A percentile compares a stretch with the other conserved stretches of the same genome.
Evolutionary conservation across 108 stramenopile species (phyloP).

Genomic region (Schizochytrium sp.): DNA sequence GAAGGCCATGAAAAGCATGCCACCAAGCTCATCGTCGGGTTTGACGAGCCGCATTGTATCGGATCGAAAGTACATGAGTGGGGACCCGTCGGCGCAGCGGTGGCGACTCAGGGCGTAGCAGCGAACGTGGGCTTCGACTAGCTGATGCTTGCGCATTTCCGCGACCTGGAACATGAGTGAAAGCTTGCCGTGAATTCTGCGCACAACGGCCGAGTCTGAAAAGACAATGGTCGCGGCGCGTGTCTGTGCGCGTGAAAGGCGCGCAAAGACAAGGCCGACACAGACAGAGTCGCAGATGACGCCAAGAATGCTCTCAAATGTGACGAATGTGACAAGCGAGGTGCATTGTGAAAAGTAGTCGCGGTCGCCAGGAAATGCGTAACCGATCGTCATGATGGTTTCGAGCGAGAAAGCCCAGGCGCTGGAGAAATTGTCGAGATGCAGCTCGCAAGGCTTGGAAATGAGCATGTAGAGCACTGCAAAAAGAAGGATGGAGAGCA

Average conservation of each 20-base stretch:
- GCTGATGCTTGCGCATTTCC: conserved; percentile 77
- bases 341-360: conserved; percentile 85
- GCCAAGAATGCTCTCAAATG: conserved; percentile 68
- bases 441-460: conserved; percentile 25
- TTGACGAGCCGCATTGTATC: conserved; percentile 59
- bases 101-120: conserved; percentile 72
- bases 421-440: conserved; percentile 36
- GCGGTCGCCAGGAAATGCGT: conserved; percentile 62
- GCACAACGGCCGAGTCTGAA: conserved; percentile 70
- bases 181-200: conserved; percentile 60
- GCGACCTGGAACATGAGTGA: conserved; percentile 88
- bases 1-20: conserved; percentile 74
- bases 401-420: conserved; percentile 72
- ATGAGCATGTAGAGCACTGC: not conserved
- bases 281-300: conserved; percentile 78
- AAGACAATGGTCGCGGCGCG: conserved; percentile 80
- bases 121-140: conserved; percentile 80
- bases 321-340: conserved; percentile 69
- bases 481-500: not conserved
- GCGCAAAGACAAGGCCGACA: conserved; percentile 79
- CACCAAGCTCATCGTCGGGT: conserved; percentile 58
- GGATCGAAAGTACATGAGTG: conserved; percentile 56
- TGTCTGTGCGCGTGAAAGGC: conserved; percentile 71
- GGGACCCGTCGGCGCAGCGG: conserved; percentile 46
- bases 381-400: conserved; percentile 89